Evolutionary conservation across 768 basidiomycete species (phyloP).

Genomic region (Psilocybe subaeruginosa): DNA sequence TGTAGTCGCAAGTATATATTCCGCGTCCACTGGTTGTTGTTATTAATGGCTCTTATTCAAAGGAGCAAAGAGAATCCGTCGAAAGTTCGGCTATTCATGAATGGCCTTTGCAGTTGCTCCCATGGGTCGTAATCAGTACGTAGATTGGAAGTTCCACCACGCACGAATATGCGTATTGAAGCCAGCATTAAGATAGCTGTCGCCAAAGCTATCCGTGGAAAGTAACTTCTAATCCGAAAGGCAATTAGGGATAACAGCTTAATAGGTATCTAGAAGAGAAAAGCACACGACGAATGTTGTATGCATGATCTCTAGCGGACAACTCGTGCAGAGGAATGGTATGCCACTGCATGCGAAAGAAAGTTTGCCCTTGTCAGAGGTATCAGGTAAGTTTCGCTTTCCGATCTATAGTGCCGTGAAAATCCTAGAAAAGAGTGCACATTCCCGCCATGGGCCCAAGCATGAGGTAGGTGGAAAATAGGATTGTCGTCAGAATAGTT

Average conservation of each 20-base stretch:
- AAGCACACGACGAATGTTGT: neutral
- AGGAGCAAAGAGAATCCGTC: neutral
- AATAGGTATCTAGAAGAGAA: neutral
- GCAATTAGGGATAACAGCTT: constrained; percentile 1
- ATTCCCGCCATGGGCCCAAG: neutral
- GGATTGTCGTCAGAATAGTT: neutral
- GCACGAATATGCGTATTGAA: neutral
- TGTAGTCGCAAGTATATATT: neutral
- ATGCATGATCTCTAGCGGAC: neutral
- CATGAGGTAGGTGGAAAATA: neutral
- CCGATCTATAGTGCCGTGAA: neutral
- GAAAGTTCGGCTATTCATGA: neutral
- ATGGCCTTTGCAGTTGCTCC: neutral
- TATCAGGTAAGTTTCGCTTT: neutral
- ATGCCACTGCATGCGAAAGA: neutral
- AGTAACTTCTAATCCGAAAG: constrained; percentile 6
- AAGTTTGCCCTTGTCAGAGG: neutral
- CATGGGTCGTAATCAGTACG: neutral
- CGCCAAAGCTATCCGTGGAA: neutral
- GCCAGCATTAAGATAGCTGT: neutral
- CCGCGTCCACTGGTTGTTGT: neutral
- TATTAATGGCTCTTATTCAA: neutral
- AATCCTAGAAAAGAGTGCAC: constrained; percentile 2
- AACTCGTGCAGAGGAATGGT: neutral
- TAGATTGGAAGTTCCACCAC: neutral